Evolutionary conservation across 345 rosid genomes (phyloP).

Genomic region (Lagerstroemia speciosa): DNA sequence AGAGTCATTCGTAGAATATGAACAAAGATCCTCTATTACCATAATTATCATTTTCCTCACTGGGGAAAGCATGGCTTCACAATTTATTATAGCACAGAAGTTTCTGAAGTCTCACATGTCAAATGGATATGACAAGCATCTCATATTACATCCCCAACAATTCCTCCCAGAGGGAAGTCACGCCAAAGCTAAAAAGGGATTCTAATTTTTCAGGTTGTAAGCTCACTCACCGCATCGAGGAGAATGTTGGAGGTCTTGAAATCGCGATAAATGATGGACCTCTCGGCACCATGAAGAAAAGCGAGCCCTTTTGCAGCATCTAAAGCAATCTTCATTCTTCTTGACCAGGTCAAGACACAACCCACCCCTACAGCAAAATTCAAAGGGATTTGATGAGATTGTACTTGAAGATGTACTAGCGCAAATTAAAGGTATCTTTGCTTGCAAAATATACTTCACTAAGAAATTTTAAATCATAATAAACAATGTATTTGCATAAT

Average conservation of each 20-base stretch:
- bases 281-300: slow-evolving; percentile 33
- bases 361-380: neutral
- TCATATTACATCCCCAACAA: neutral
- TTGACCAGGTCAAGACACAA: slow-evolving; percentile 19
- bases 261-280: slow-evolving; percentile 35
- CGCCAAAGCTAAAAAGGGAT: neutral
- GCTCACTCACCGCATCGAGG: slow-evolving; percentile 26
- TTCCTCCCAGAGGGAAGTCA: neutral
- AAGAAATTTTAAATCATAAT: neutral
- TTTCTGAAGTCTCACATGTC: neutral
- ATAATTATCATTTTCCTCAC: neutral
- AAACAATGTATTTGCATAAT: neutral
- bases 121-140: neutral
- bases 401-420: neutral
- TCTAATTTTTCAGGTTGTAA: neutral
- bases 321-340: slow-evolving; percentile 36
- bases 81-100: neutral
- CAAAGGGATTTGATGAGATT: neutral
- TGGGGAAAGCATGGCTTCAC: neutral
- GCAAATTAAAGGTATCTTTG: neutral
- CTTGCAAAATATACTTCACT: neutral
- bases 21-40: neutral
- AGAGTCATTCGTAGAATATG: neutral
- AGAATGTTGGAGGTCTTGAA: slow-evolving; percentile 35
- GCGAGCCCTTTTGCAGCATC: slow-evolving; percentile 39